Conservation (phyloP, 2,329 filamentous ascomycete genomes). For the Acephala macrosclerotiorum region DNA sequence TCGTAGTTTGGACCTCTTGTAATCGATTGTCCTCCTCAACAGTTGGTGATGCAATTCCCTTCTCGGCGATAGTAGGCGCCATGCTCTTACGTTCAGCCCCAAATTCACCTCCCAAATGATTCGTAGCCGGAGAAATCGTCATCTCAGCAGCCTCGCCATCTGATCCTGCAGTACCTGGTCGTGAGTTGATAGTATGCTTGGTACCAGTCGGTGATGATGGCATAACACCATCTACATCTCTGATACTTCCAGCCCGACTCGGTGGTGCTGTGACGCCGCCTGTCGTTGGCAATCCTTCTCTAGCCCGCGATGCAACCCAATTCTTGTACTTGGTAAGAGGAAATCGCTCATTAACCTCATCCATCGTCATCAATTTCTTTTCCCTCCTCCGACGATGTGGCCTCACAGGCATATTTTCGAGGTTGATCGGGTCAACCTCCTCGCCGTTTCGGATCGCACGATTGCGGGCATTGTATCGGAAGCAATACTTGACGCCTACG, state of each 20-base stretch:
- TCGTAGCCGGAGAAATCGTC: constrained; percentile 25
- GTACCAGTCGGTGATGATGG: constrained; percentile 46
- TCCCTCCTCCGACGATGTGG: constrained; percentile 88
- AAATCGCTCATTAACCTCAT: constrained; percentile 98
- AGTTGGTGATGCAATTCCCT: constrained; percentile 34
- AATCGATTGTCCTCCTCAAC: constrained; percentile 38
- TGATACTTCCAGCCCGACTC: constrained; percentile 77
- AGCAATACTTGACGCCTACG: constrained; percentile 99
- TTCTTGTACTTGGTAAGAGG: constrained; percentile 95
- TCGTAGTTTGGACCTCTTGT: constrained; percentile 40
- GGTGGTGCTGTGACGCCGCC: constrained; percentile 82
- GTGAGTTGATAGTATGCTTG: constrained; percentile 45
- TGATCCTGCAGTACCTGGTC: constrained; percentile 36
- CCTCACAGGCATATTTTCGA: constrained; percentile 80
- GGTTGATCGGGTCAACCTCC: constrained; percentile 86
- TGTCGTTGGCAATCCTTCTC: constrained; percentile 81
- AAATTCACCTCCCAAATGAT: constrained; percentile 18
- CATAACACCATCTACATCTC: constrained; percentile 66
- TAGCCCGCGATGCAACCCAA: constrained; percentile 85
- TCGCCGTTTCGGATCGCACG: constrained; percentile 78
- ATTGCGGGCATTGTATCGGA: constrained; percentile 95
- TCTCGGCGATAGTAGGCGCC: constrained; percentile 32
- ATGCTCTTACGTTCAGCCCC: constrained; percentile 31
- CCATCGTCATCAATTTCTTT: constrained; percentile 99
- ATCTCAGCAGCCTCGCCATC: constrained; percentile 28